Percentiles rank a stretch among this genome's conserved stretches.
phyloP scores from a whole-genome alignment of 2,329 filamentous ascomycete genomes.

The Fusarium sp. region DNA sequence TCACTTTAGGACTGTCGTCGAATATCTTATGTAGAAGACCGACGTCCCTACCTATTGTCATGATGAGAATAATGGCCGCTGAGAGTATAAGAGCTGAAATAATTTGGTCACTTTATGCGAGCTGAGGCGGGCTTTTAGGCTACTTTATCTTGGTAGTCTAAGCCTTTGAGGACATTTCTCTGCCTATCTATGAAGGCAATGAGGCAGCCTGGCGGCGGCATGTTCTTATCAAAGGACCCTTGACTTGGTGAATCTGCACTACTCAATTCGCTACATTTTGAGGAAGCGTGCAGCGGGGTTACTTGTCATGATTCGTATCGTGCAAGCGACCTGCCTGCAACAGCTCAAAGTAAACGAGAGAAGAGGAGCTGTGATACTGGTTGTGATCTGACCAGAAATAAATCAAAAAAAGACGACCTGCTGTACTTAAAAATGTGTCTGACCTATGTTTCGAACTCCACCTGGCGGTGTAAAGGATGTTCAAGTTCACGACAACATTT shows the following conservation, averaged over 20 bases:
- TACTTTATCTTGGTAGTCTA: no score
- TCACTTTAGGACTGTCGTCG: neutral
- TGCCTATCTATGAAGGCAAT: no score
- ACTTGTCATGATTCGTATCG: neutral
- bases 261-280: neutral
- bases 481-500: constrained; percentile 3
- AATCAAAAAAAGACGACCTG: neutral
- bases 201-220: no score
- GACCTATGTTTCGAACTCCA: constrained; percentile 18
- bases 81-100: no score
- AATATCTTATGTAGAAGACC: neutral
- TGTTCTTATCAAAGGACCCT: neutral
- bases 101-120: no score
- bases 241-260: neutral
- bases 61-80: no score
- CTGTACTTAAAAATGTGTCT: neutral
- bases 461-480: constrained; percentile 20
- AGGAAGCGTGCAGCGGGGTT: neutral
- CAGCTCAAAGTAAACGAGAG: neutral
- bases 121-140: no score
- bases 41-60: neutral
- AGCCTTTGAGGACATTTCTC: no score
- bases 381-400: neutral
- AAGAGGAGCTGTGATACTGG: neutral
- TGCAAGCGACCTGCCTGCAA: neutral